Conservation (phyloP, 2,329 filamentous ascomycete species). For the Tolypocladium tropicale region DNA sequence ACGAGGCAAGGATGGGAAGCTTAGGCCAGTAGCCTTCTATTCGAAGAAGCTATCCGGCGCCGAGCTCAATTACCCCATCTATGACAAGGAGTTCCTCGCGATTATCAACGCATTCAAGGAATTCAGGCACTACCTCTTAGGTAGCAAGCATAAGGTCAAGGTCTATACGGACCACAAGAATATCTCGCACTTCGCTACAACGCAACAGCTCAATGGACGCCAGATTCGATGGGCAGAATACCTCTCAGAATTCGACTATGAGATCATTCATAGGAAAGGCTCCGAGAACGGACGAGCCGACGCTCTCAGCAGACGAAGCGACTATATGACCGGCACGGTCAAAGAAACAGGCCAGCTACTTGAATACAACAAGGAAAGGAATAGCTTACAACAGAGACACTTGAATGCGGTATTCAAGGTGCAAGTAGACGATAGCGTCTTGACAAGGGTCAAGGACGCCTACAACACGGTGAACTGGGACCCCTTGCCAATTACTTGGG, state of each 20-base stretch:
- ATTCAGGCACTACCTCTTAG: slow-evolving; percentile 10
- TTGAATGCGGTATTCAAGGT: background rate
- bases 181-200: slow-evolving; percentile 1
- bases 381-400: background rate
- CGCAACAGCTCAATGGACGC: too few species aligned
- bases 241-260: background rate
- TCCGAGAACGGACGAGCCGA: too few species aligned
- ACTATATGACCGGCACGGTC: too few species aligned
- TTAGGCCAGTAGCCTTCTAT: slow-evolving; percentile 7
- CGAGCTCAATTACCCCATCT: slow-evolving; percentile 13
- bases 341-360: too few species aligned
- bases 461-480: too few species aligned
- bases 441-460: too few species aligned
- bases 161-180: slow-evolving; percentile 14
- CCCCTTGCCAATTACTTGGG: too few species aligned
- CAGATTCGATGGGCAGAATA: slow-evolving; percentile 1
- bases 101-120: slow-evolving; percentile 13
- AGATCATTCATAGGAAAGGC: too few species aligned
- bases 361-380: background rate
- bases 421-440: too few species aligned
- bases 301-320: too few species aligned
- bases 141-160: slow-evolving; percentile 7
- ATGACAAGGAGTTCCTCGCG: slow-evolving; percentile 13
- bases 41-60: slow-evolving; percentile 3
- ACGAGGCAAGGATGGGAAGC: slow-evolving; percentile 4